A percentile compares a stretch with the other conserved stretches of the same genome.
Conservation (phyloP, 345 rosid species). For the Rubroshorea leprosula region DNA sequence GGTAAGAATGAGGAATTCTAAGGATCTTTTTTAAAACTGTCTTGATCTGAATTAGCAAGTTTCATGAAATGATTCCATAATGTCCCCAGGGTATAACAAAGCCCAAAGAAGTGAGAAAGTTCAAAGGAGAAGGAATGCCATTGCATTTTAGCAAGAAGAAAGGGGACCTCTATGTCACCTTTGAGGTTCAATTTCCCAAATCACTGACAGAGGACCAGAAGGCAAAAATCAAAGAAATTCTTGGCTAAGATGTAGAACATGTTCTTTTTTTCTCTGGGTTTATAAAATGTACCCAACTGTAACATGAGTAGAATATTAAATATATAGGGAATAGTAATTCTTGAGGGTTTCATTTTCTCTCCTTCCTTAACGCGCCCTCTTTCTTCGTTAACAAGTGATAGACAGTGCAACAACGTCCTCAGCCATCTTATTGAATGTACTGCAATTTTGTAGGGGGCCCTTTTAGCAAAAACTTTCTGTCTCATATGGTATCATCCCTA, state of each 20-base stretch:
- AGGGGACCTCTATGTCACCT: slow-evolving; percentile 79
- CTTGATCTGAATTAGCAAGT: not conserved
- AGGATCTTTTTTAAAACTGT: not conserved
- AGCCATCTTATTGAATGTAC: too few species aligned
- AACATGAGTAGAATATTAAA: slow-evolving; percentile 16
- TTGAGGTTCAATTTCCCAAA: slow-evolving; percentile 85
- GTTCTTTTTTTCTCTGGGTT: slow-evolving; percentile 10
- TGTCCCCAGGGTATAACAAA: slow-evolving; percentile 74
- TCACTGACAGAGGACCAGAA: slow-evolving; percentile 80
- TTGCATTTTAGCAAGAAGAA: slow-evolving; percentile 77
- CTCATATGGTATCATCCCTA: too few species aligned
- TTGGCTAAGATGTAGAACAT: slow-evolving; percentile 38
- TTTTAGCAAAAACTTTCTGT: too few species aligned
- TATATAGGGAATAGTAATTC: slow-evolving; percentile 16
- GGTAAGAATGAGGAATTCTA: slow-evolving; percentile 35
- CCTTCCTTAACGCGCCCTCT: not conserved
- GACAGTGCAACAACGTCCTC: too few species aligned
- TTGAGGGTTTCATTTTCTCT: not conserved
- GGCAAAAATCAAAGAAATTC: slow-evolving; percentile 62
- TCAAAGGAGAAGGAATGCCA: slow-evolving; percentile 99
- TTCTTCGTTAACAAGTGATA: slow-evolving; percentile 10
- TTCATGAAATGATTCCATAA: not conserved
- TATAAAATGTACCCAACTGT: slow-evolving; percentile 16
- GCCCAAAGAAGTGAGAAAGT: slow-evolving; percentile 85
- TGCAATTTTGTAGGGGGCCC: slow-evolving; percentile 9